Conservation (phyloP, 768 basidiomycete species). For the Pulveroboletus ravenelii region DNA sequence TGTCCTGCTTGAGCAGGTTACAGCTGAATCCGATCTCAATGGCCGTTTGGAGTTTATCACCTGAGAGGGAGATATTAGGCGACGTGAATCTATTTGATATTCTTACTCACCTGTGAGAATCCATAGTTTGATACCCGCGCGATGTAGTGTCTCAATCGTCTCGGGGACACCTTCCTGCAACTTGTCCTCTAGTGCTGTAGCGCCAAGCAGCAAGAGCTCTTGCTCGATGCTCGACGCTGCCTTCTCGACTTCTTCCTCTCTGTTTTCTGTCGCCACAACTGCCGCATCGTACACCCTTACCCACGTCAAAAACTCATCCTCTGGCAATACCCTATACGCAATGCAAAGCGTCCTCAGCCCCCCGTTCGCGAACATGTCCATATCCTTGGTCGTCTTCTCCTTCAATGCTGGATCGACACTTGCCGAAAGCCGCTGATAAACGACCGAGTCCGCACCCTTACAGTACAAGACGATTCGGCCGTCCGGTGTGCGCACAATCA, state of each 20-base stretch:
- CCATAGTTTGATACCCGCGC: slow-evolving; percentile 97
- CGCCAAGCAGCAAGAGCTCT: slow-evolving; percentile 79
- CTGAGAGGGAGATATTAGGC: slow-evolving; percentile 31
- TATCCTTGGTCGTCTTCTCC: slow-evolving; percentile 75
- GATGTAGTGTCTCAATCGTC: slow-evolving; percentile 86
- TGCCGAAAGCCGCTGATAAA: slow-evolving; percentile 78
- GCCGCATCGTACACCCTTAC: slow-evolving; percentile 76
- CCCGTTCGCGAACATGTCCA: slow-evolving; percentile 91
- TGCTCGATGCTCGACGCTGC: slow-evolving; percentile 82
- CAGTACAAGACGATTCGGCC: slow-evolving; percentile 80
- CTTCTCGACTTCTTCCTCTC: slow-evolving; percentile 90
- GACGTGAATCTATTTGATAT: background rate
- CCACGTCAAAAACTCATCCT: slow-evolving; percentile 86
- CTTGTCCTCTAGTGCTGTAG: slow-evolving; percentile 96
- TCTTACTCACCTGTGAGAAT: slow-evolving; percentile 75
- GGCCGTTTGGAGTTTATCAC: slow-evolving; percentile 96
- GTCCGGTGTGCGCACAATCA: slow-evolving; percentile 80
- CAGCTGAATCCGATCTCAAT: slow-evolving; percentile 97
- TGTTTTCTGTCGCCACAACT: slow-evolving; percentile 64
- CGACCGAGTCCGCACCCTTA: slow-evolving; percentile 97
- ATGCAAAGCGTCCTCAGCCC: slow-evolving; percentile 91
- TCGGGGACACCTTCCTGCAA: slow-evolving; percentile 96
- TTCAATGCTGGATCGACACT: slow-evolving; percentile 73
- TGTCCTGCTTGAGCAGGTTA: slow-evolving; percentile 87
- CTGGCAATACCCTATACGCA: slow-evolving; percentile 69